Evolutionary conservation across 148 eudicot species (phyloP), one percentile per base, ranked within the genome.

Genomic region (Vaccinium macrocarpon): DNA sequence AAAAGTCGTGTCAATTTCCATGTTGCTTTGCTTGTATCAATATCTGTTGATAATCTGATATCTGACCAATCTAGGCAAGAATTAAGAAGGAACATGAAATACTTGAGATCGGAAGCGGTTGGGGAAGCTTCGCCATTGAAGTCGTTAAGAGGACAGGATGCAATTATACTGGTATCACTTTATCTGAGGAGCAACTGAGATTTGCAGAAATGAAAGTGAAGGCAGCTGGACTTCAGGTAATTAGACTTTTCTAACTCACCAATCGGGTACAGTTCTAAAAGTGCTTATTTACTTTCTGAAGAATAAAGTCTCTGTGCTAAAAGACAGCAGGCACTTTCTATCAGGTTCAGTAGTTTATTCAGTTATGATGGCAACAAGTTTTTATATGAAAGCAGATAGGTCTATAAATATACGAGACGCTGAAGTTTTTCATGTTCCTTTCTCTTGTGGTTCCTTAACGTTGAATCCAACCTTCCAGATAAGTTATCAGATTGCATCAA

Each of bases 101-200:
- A 81, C 91, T 97, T 27, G 99, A 97, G 84, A 95, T 97, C 75
- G 99, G 99, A 12, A 92, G 98, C 80, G 99, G 99, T 81, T 95
- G 98, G 99, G 99, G 99, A 75, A 94, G 92, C 87, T 89, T 97
- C 52, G 99, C 99, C 77, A 92, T 95, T 57, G 98, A 97, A 92
- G 90, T 92, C 53, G 99, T 97, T 1, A 93, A 87, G 84, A 86
- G 88, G 88, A 97, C 98, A 0, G 98, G 99, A 53, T 97, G 99
- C 88, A 91, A 87, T 85, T 97, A 97, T 80, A 97, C 99, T 1
- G 99, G 99, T 19, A 95, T 97, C 76, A 97, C 98, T 32, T 87
- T 97, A 16, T 95, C 99, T 2, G 90, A 88, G 86, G 91, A 97
- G 82, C 99, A 97, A 72, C 89, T 95, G 19, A 92, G 70, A 92